Base-by-base conservation (phyloP, 1,139 yeast genomes). In the Pichia cactophila region DNA sequence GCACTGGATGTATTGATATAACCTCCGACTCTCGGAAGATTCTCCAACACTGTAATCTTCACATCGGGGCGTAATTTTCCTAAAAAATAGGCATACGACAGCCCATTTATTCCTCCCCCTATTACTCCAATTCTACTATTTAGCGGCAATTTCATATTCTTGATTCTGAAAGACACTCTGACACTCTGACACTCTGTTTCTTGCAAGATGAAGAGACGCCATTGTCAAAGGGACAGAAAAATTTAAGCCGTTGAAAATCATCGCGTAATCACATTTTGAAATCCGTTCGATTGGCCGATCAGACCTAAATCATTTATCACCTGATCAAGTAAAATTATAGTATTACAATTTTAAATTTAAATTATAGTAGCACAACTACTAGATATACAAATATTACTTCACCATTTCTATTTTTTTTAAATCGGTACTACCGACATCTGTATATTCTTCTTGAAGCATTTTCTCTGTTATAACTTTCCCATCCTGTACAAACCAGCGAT, bases 91-190 rank as follows among this genome's bases (percentile, higher is more conserved):
- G 94, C 83, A 58, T 79, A 81, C 2, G 92, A 71, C 4, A 92
- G 71, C 0, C 97, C 97, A 1, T 96, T 84, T 3, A 90, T 76
- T 0, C 98, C 98, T 0, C 86, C 86, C 0, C 98, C 98, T 3
- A 88, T 63, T 0, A 90, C 83, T 3, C 50, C 44, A 4, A 51
- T 50, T 16, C 41, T 41, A 16, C 52, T 47, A 26, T 49, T 49
- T 6, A 9, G 11, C 3, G 46, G 20, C n/a, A 47, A 17, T 23
- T 38, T 35, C 38, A 35, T 35, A 14, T 35, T 8, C 11, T 35
- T 16, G 38, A 17, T 11, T 11, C 26, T 17, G 10, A 16, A 35
- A 17, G 20, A 16, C 2, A 14, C 23, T 35, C n/a, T 9, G 9
- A 20, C 20, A 20, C 20, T 20, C 20, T 20, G 20, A 20, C 20